Conservation (phyloP, 73 alveolate genomes). For the Tetrahymena malaccensis region DNA sequence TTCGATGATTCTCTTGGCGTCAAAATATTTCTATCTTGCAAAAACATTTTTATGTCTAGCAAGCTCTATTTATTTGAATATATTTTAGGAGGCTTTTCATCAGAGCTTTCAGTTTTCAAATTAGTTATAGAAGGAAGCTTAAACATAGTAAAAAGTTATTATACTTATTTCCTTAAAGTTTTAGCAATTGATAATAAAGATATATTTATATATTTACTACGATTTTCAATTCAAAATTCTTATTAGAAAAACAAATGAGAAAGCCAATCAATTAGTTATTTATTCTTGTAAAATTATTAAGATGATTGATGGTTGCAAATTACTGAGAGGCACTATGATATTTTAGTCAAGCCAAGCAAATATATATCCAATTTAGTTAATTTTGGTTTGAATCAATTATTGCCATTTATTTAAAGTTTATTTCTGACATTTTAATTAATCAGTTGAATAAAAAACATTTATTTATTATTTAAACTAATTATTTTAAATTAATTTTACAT, state of each 20-base stretch:
- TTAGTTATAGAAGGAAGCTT: not conserved
- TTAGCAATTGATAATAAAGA: not conserved
- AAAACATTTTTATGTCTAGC: not conserved
- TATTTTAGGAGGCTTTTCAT: not conserved
- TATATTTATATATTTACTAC: not conserved
- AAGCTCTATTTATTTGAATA: not conserved
- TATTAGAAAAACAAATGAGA: not conserved
- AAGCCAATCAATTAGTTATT: too few relatives aligned
- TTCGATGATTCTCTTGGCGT: not conserved
- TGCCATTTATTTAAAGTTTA: too few relatives aligned
- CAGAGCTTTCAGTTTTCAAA: not conserved
- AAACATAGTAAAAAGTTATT: not conserved
- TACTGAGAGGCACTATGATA: too few relatives aligned
- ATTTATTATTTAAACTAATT: too few relatives aligned
- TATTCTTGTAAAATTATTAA: too few relatives aligned
- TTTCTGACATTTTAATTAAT: too few relatives aligned
- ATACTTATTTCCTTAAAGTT: not conserved
- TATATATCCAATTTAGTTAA: too few relatives aligned
- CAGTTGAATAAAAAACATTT: too few relatives aligned
- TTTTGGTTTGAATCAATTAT: too few relatives aligned
- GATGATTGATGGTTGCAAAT: too few relatives aligned
- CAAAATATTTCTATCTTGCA: not conserved
- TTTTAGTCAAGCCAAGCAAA: too few relatives aligned
- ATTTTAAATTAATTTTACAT: too few relatives aligned
- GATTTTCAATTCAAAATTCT: not conserved